These are phyloP conservation scores for Sungouiozyma intestinalis DNA, from an alignment of 805 yeast genomes.

Conservation along the genomic window DNA sequence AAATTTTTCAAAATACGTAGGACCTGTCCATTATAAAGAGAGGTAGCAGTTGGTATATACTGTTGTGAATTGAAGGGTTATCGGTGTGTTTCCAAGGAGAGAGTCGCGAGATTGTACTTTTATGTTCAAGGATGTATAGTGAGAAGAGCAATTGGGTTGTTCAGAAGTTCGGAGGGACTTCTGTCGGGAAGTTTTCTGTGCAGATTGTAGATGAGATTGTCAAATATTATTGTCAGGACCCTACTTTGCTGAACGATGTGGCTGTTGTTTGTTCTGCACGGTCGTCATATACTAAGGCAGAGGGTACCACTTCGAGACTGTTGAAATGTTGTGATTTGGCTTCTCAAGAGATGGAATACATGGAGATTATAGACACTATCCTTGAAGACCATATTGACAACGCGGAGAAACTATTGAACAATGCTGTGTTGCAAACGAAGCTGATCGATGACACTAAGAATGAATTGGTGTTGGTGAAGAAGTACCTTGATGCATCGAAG, in stretches of 20 bases:
- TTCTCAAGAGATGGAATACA: constrained; percentile 46
- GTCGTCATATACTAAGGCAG: constrained; percentile 80
- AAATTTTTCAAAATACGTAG: not conserved
- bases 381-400: constrained; percentile 70
- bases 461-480: constrained; percentile 60
- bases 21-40: too few relatives aligned
- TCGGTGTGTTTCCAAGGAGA: too few relatives aligned
- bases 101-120: too few relatives aligned
- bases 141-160: constrained; percentile 48
- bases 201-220: constrained; percentile 81
- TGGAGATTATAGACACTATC: constrained; percentile 50
- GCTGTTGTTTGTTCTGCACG: constrained; percentile 97
- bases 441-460: constrained; percentile 48
- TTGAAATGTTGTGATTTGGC: constrained; percentile 77
- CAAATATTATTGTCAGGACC: constrained; percentile 39
- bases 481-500: constrained; percentile 75
- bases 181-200: constrained; percentile 88
- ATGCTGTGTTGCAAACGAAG: constrained; percentile 36
- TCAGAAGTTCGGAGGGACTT: constrained; percentile 96
- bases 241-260: constrained; percentile 41
- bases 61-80: too few relatives aligned
- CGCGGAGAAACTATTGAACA: constrained; percentile 45
- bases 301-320: constrained; percentile 89
- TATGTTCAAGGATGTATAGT: not conserved
- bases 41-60: too few relatives aligned